Percentiles rank a stretch among this genome's conserved stretches.
phyloP scores from a whole-genome alignment of 768 basidiomycete genomes.

The Lentinula raphanica region DNA sequence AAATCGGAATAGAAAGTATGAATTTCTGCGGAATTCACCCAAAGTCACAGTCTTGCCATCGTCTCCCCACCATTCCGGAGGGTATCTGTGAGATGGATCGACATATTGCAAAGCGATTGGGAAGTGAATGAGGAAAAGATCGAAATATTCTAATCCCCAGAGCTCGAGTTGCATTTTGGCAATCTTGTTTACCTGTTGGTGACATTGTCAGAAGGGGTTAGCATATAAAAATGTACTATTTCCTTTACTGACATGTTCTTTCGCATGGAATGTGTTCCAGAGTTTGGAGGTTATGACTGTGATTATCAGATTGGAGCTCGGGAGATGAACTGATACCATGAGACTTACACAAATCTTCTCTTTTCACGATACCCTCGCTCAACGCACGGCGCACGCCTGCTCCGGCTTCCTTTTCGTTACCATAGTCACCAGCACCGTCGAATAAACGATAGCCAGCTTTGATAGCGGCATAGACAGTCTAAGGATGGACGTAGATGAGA shows the following conservation, averaged over 20 bases:
- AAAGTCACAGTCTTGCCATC: slow-evolving; percentile 61
- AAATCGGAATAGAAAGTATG: not conserved
- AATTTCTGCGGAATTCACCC: slow-evolving; percentile 42
- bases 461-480: slow-evolving; percentile 83
- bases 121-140: slow-evolving; percentile 81
- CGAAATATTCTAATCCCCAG: slow-evolving; percentile 86
- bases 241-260: slow-evolving; percentile 54
- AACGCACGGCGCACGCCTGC: slow-evolving; percentile 76
- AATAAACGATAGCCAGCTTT: slow-evolving; percentile 84
- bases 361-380: slow-evolving; percentile 74
- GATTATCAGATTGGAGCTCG: not conserved
- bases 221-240: not conserved
- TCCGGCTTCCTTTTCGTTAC: slow-evolving; percentile 85
- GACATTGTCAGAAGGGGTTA: not conserved
- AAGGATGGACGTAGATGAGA: not conserved
- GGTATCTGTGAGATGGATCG: slow-evolving; percentile 69
- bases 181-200: slow-evolving; percentile 43
- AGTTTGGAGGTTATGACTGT: slow-evolving; percentile 83
- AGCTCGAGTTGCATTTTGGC: slow-evolving; percentile 62
- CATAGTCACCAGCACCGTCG: slow-evolving; percentile 83
- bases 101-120: slow-evolving; percentile 80
- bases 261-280: slow-evolving; percentile 88
- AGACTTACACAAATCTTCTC: slow-evolving; percentile 78
- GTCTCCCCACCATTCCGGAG: slow-evolving; percentile 78
- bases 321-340: not conserved